phyloP scores from a whole-genome alignment of 2,329 filamentous ascomycete species.

The Aureobasidium vineae region DNA sequence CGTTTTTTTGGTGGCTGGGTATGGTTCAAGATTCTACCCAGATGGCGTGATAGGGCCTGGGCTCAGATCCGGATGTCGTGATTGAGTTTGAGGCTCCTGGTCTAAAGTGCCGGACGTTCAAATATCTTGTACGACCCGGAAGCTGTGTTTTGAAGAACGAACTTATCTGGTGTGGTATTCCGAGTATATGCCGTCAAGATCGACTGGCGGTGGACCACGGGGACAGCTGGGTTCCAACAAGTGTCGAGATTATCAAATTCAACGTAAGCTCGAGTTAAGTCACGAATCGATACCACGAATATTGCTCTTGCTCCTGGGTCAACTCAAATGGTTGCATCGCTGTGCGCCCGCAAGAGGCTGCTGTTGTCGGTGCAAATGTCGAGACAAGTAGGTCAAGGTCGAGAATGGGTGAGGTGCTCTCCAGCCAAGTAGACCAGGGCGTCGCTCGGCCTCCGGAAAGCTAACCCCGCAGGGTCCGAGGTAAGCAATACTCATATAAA shows the following conservation, averaged over 20 bases:
- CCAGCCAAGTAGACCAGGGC: background rate
- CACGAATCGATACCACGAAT: constrained; percentile 34
- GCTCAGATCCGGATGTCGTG: constrained; percentile 20
- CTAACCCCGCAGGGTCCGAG: constrained; percentile 7
- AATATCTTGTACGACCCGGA: background rate
- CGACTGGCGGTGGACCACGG: constrained; percentile 26
- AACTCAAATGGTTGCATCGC: constrained; percentile 21
- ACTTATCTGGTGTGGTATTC: background rate
- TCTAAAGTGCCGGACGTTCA: constrained; percentile 3
- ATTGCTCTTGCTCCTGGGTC: constrained; percentile 25
- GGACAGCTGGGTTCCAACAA: constrained; percentile 5
- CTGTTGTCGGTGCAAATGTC: background rate
- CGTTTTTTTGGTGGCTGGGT: constrained; percentile 12
- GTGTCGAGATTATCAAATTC: constrained; percentile 16
- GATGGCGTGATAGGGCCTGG: constrained; percentile 18
- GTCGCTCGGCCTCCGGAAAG: background rate
- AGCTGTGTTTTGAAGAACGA: background rate
- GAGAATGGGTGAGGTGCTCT: constrained; percentile 4
- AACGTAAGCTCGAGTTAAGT: constrained; percentile 29
- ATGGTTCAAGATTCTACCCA: constrained; percentile 6
- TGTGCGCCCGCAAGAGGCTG: constrained; percentile 6
- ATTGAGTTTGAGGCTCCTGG: background rate
- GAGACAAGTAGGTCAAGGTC: background rate
- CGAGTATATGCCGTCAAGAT: background rate
- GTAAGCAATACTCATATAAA: background rate